Base-by-base conservation (phyloP, 306 rosid genomes). In the Acmispon strigosus region DNA sequence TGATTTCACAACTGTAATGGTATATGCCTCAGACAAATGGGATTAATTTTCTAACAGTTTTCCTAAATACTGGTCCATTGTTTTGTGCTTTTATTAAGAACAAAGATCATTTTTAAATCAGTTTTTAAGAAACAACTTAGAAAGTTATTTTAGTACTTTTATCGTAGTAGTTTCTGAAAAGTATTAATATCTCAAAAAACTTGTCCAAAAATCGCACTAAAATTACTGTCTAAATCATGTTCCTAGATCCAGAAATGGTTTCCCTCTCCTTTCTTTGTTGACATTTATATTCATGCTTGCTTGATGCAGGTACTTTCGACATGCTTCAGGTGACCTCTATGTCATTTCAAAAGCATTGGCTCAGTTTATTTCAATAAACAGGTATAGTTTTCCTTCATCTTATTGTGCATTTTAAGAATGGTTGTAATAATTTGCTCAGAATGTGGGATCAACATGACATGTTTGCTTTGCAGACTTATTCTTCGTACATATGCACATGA, bases 401-500 rank as follows among this genome's bases (percentile, higher is more conserved):
- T 6, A n/a, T n/a, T 6, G 43, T 73, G 48, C 4, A 3, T 70
- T 29, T 44, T 49, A 20, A 55, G 50, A 79, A 48, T 42, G 47
- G 55, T 54, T 16, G 48, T 63, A 43, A 29, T 32, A 53, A 60
- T 69, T 77, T 43, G 34, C 14, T 68, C 48, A 60, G 14, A 63
- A 42, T 29, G 62, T n/a, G 18, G 58, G 47, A 66, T 74, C 62
- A 59, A 52, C 18, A 18, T 73, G 76, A 41, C 45, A 39, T 70
- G 55, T 29, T 81, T 67, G 59, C 72, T 73, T 19, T 74, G 58
- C 82, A 89, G 96, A 79, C 42, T 67, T 66, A 70, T 80, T 76
- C 88, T 89, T 68, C 90, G 85, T 70, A 78, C 86, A 43, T 87
- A 85, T 79, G 88, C 92, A 53, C 89, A 85, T 4, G 92, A 87